Base-by-base conservation (phyloP, 768 basidiomycete genomes). In the Auriscalpium vulgare region DNA sequence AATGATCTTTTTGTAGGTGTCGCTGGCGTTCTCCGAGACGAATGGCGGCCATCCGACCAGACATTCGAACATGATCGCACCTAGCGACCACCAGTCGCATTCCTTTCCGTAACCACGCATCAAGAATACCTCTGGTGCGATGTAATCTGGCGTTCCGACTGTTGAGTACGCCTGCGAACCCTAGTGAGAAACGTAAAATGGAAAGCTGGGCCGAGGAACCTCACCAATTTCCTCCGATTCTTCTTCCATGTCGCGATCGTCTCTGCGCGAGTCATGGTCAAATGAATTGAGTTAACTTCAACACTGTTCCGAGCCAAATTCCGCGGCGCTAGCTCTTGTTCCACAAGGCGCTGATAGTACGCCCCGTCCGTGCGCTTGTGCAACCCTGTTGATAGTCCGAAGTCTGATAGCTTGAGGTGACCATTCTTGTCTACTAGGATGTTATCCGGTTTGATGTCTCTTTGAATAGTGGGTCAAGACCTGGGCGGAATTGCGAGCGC, bases 61-160 rank as follows among this genome's bases (percentile, higher is more conserved):
- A 71, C 89, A 97, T 72, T 98, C 95, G 69, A 95, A 99, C 88
- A 92, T 95, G 75, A 98, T 97, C 21, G 94, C 91, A 2, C 97
- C 97, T n/a, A 98, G 78, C 9, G 95, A 97, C 97, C 97, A 99
- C 94, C 95, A 98, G 69, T 99, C 97, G 67, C 95, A 97, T 71
- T 95, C 95, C 65, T 95, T 93, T 34, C 91, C 93, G 69, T 98
- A 98, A 11, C 97, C 97, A 66, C 89, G 87, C 70, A 95, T 92
- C 61, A 88, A 71, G 77, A 98, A 98, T 65, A 97, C 95, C 70
- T 98, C 95, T 1, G 95, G 94, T 3, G 95, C 93, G 64, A 97
- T 97, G 70, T 97, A 81, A 69, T 97, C 95, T 1, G 94, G 95
- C 21, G 95, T 97, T 37, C 95, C 95, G 58, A 97, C 95, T 10